A percentile compares a stretch with the other conserved stretches of the same genome.
Evolutionary conservation across 2,329 filamentous ascomycete species (phyloP).

Genomic region (Neurospora sp.): DNA sequence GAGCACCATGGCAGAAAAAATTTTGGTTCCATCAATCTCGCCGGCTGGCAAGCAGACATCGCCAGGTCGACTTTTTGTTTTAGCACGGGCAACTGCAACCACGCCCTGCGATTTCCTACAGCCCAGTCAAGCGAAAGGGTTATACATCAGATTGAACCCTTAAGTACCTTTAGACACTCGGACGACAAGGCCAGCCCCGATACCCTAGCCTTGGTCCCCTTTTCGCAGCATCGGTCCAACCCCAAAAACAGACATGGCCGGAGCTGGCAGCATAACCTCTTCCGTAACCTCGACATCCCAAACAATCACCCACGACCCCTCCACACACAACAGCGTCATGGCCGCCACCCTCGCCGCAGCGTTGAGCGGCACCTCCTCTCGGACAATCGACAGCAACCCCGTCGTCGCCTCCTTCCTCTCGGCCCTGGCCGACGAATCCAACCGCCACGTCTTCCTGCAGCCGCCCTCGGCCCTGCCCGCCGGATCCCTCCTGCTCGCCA

Average conservation of each 20-base stretch:
- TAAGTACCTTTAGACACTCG: background rate
- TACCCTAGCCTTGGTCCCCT: background rate
- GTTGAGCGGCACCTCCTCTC: conserved; percentile 12
- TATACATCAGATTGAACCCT: background rate
- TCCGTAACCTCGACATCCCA: conserved; percentile 55
- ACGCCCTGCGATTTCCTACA: background rate
- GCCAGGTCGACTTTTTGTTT: background rate
- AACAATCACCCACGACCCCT: conserved; percentile 45
- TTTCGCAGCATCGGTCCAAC: background rate
- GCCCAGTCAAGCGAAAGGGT: background rate
- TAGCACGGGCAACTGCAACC: background rate
- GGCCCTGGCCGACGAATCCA: conserved; percentile 44
- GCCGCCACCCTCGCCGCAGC: background rate
- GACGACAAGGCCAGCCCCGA: background rate
- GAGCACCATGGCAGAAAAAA: background rate
- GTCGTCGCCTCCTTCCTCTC: conserved; percentile 39
- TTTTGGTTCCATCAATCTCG: background rate
- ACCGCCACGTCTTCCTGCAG: conserved; percentile 67
- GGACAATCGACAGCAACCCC: conserved; percentile 22
- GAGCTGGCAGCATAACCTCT: conserved; percentile 41
- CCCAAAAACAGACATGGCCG: conserved; percentile 19
- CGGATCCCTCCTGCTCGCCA: conserved; percentile 65
- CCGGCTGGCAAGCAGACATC: background rate
- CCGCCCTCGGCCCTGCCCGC: conserved; percentile 57
- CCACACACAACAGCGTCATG: conserved; percentile 4